Evolutionary conservation across 495 filamentous ascomycete genomes (phyloP).

Genomic region (Penicillium desertorum): DNA sequence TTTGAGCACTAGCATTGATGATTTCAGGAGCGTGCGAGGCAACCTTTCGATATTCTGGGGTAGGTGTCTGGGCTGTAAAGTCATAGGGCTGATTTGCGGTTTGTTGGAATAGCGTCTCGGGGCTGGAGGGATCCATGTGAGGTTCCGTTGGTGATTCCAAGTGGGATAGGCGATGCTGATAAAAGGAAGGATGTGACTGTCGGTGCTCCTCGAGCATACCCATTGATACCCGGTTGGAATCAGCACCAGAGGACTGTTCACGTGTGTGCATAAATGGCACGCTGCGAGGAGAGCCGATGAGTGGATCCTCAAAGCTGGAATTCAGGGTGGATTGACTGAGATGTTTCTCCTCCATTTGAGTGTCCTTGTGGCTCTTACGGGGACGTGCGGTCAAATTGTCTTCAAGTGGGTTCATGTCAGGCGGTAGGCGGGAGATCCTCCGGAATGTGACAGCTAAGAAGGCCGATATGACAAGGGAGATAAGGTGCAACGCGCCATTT

Average conservation of each 20-base stretch:
- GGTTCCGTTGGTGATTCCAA: slow-evolving; percentile 37
- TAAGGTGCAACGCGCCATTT: slow-evolving; percentile 63
- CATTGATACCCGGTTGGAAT: slow-evolving; percentile 32
- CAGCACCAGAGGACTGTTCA: slow-evolving; percentile 51
- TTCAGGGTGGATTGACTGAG: slow-evolving; percentile 54
- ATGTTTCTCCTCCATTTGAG: slow-evolving; percentile 60
- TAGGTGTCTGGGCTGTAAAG: slow-evolving; percentile 26
- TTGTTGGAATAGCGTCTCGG: slow-evolving; percentile 32
- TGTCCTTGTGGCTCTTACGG: slow-evolving; percentile 70
- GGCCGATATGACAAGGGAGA: slow-evolving; percentile 66
- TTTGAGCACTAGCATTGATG: slow-evolving; percentile 18
- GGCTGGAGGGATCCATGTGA: slow-evolving; percentile 42
- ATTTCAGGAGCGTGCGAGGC: slow-evolving; percentile 21
- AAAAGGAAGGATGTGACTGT: slow-evolving; percentile 23
- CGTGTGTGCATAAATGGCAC: slow-evolving; percentile 78
- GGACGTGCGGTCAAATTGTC: slow-evolving; percentile 78
- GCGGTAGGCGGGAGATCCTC: slow-evolving; percentile 74
- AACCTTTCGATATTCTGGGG: slow-evolving; percentile 32
- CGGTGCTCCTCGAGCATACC: slow-evolving; percentile 24
- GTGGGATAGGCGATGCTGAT: slow-evolving; percentile 26
- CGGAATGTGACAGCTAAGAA: slow-evolving; percentile 75
- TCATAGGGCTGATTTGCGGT: slow-evolving; percentile 27
- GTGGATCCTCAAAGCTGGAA: slow-evolving; percentile 58
- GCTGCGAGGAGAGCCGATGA: slow-evolving; percentile 57
- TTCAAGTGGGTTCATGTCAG: slow-evolving; percentile 91